Conservation (phyloP, 2,329 filamentous ascomycete species). For the Cyanodermella asteris region DNA sequence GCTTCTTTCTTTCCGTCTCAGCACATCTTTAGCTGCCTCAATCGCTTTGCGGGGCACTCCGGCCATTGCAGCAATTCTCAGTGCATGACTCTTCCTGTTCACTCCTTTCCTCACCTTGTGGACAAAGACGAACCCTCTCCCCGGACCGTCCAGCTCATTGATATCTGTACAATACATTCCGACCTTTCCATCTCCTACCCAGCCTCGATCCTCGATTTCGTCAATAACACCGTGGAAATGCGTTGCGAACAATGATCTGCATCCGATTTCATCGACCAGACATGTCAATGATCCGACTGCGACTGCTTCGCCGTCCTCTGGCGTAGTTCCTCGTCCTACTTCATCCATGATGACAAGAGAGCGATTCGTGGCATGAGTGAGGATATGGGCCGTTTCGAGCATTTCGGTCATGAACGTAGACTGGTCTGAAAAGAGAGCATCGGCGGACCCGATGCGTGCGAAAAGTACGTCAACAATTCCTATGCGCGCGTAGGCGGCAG, state of each 20-base stretch:
- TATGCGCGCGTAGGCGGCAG: conserved; percentile 64
- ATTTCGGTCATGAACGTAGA: conserved; percentile 99
- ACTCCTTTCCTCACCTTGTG: conserved; percentile 64
- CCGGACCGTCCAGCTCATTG: conserved; percentile 39
- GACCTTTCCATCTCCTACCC: conserved; percentile 33
- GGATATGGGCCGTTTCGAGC: conserved; percentile 82
- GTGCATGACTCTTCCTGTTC: conserved; percentile 69
- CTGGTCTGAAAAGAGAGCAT: conserved; percentile 84
- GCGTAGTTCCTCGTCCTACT: conserved; percentile 82
- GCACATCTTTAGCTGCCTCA: too few species aligned
- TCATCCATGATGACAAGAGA: conserved; percentile 98
- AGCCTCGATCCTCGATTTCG: conserved; percentile 41
- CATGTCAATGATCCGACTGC: conserved; percentile 77
- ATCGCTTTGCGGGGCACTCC: conserved; percentile 26
- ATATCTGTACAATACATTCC: conserved; percentile 80
- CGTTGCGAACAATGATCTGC: conserved; percentile 74
- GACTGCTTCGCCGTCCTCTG: conserved; percentile 74
- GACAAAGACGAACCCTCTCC: conserved; percentile 58
- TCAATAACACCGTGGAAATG: conserved; percentile 80
- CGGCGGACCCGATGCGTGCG: conserved; percentile 78
- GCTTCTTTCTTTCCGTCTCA: too few species aligned
- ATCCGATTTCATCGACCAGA: conserved; percentile 53
- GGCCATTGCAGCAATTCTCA: conserved; percentile 82
- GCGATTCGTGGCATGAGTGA: conserved; percentile 59
- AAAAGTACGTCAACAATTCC: conserved; percentile 93